A percentile compares a stretch with the other conserved stretches of the same genome.
Conservation (phyloP, 257 asterid genomes). For the Anisodus acutangulus region DNA sequence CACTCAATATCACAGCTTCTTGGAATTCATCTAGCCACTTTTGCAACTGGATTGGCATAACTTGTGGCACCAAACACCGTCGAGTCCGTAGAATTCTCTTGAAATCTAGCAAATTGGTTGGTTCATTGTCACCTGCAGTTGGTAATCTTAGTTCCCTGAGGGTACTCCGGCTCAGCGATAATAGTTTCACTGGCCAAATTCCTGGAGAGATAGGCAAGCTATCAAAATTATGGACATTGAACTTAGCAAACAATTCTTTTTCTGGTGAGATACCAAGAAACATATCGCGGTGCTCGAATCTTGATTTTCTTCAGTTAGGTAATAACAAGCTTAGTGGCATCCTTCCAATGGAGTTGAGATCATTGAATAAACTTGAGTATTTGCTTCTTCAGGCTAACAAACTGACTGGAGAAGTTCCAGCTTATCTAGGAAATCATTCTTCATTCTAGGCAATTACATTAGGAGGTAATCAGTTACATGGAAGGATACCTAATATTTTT, state of each 20-base stretch:
- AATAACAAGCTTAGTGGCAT: background rate
- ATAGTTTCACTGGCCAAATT: constrained; percentile 17
- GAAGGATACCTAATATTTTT: constrained; percentile 32
- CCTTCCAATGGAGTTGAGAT: constrained; percentile 30
- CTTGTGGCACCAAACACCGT: background rate
- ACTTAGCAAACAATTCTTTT: background rate
- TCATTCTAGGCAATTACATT: constrained; percentile 23
- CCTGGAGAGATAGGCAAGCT: constrained; percentile 13
- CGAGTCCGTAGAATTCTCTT: background rate
- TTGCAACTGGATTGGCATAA: constrained; percentile 21
- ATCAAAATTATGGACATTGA: background rate
- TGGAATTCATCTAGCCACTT: constrained; percentile 24
- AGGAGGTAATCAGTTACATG: constrained; percentile 18
- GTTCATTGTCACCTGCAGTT: constrained; percentile 28
- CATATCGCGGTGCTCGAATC: constrained; percentile 10
- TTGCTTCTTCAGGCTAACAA: constrained; percentile 10
- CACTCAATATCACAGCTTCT: constrained; percentile 5
- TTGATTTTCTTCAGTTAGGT: background rate
- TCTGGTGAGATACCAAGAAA: constrained; percentile 12
- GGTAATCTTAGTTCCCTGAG: constrained; percentile 27
- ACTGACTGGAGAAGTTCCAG: constrained; percentile 26
- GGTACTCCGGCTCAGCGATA: background rate
- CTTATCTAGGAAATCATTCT: constrained; percentile 32
- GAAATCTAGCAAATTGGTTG: background rate
- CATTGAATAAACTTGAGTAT: background rate